Base-by-base conservation (phyloP, 768 basidiomycete species). In the Ramaria sp. region DNA sequence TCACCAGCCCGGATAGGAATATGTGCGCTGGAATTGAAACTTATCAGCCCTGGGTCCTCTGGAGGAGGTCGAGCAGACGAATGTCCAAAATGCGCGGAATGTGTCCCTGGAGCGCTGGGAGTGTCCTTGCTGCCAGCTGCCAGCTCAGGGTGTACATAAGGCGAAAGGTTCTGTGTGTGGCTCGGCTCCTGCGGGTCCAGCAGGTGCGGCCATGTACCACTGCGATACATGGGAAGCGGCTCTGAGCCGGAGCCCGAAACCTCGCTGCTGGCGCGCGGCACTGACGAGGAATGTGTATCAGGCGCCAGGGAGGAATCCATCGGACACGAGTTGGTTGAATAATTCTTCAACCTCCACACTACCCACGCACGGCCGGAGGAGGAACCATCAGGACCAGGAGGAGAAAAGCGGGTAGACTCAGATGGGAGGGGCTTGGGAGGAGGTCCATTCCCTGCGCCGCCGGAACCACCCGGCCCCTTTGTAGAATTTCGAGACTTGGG, bases 1-100 rank as follows among this genome's bases (percentile, higher is more conserved):
- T 45, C 44, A 20, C 16, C 24, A 5, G 22, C 24, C 45, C 45
- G 45, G 15, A 47, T 47, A 75, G 83, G 47, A 82, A 88, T 53
- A 77, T 85, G 71, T 79, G 79, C 7, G 86, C 88, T 3, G 92
- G 91, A 2, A 83, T 79, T 0, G 73, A 73, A 36, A 84, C 92
- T n/a, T 68, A 72, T 18, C 78, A 74, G 39, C 10, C 25, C 45
- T 1, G 45, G 45, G 28, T 47, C 45, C n/a, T 47, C 45, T 27
- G 45, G 9, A 12, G 9, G 45, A 10, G 45, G 45, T 1, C 6
- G 45, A 9, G 45, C 25, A 10, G 45, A n/a, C 13, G 39, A 2
- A 7, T 24, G 45, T 12, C 28, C 28, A 30, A 47, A 47, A 5
- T 47, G 45, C 45, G 25, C 45, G 16, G 45, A 47, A 22, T 22